Base-by-base conservation (phyloP, 2,329 filamentous ascomycete genomes). In the Chrysoporthe deuterocubensis region DNA sequence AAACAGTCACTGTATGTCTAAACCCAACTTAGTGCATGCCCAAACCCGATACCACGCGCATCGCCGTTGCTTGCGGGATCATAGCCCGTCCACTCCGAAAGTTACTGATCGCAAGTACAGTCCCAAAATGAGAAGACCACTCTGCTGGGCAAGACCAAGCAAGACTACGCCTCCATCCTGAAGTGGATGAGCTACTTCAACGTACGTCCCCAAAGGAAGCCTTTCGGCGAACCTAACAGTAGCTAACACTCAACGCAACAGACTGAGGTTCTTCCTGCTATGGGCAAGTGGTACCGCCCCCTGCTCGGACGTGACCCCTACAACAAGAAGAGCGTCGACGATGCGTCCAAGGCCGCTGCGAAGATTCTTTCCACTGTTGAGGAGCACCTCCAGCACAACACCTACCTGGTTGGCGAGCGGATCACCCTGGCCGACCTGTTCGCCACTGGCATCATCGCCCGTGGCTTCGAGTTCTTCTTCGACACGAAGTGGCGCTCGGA, bases 51-150 rank as follows among this genome's bases (percentile, higher is more conserved):
- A 57, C 40, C 54, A 43, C 54, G 11, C 32, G 54, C 70, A 75
- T 76, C 72, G 76, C 40, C 57, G n/a, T 44, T 26, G 13, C n/a
- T n/a, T 32, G 8, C 26, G 40, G 37, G 18, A 16, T 40, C 9
- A 8, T 14, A 18, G 34, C 37, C n/a, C 18, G 13, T 34, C 21
- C 37, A 50, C 13, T 43, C 16, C 50, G 60, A 63, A 58, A 5
- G 18, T 44, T 58, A 26, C 60, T 67, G 63, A 68, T 56, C 32
- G 42, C 6, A 32, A 21, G 6, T 61, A 37, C 42, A 70, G 68
- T 98, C 96, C 76, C 96, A 99, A 86, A 99, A 99, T 83, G 96
- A 98, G 91, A 98, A 98, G 92, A 99, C 96, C 77, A 96, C 94
- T 75, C 94, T 99, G 74, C 90, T 99, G 76, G 96, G 96, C 80